Percentiles rank a stretch among this genome's conserved stretches.
These are phyloP conservation scores for Phytophthora colocasiae DNA, from an alignment of 352 stramenopile species.

Conservation along the genomic window DNA sequence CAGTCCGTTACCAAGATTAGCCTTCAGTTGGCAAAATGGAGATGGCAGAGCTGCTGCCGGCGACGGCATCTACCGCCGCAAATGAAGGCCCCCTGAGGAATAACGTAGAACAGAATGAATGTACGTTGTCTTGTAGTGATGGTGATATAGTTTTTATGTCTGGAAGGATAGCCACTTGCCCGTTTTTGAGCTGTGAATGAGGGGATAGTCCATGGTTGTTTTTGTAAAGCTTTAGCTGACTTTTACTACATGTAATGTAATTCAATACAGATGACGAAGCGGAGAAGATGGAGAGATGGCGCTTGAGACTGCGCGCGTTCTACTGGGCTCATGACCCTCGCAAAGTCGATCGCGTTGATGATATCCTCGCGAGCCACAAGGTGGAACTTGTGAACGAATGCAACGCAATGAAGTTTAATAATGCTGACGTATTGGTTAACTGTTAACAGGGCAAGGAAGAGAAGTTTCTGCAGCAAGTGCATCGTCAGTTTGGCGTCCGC, in stretches of 20 bases:
- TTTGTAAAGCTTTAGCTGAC: constrained; percentile 3
- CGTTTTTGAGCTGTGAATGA: constrained; percentile 1
- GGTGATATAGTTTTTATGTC: neutral
- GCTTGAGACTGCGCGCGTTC: constrained; percentile 60
- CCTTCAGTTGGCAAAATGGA: constrained; percentile 8
- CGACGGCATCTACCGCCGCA: constrained; percentile 1
- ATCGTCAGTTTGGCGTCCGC: constrained; percentile 69
- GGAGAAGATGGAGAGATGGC: constrained; percentile 29
- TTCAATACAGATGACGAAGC: constrained; percentile 18
- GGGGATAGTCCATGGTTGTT: neutral
- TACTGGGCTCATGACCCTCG: constrained; percentile 80
- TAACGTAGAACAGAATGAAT: neutral
- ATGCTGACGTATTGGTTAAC: neutral
- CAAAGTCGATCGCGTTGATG: constrained; percentile 68
- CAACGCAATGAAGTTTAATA: neutral
- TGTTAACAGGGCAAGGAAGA: constrained; percentile 57
- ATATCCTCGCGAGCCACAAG: constrained; percentile 54
- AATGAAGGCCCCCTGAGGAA: neutral
- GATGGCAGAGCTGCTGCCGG: constrained; percentile 9
- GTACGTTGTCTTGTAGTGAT: constrained; percentile 20
- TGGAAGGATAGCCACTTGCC: constrained; percentile 6
- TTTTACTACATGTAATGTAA: neutral
- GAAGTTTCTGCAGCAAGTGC: constrained; percentile 61
- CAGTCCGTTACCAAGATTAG: constrained; percentile 10
- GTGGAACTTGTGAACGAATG: constrained; percentile 17